Percentiles rank a stretch among this genome's conserved stretches.
Conservation (phyloP, 2,329 filamentous ascomycete species). For the Piedraia hortae region DNA sequence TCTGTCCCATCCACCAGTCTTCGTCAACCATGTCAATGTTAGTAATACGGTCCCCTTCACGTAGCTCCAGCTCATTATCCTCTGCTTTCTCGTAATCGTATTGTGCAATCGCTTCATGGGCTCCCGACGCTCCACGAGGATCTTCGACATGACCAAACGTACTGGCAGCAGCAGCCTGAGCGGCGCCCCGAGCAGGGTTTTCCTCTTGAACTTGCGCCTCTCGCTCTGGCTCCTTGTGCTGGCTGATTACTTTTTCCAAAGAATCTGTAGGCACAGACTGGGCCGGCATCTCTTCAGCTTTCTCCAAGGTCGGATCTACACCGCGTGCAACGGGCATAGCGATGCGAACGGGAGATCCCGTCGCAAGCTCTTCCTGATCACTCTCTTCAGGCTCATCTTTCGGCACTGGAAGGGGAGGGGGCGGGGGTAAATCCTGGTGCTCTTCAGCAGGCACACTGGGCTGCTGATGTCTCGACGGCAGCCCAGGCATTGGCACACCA, state of each 20-base stretch:
- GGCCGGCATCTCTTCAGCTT: conserved; percentile 20
- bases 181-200: conserved; percentile 25
- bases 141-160: conserved; percentile 19
- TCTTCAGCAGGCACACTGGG: conserved; percentile 28
- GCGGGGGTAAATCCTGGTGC: conserved; percentile 18
- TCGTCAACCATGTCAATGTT: conserved; percentile 95
- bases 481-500: conserved; percentile 51
- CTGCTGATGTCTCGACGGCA: conserved; percentile 28
- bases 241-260: conserved; percentile 32
- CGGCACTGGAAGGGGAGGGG: conserved; percentile 15
- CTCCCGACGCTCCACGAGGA: conserved; percentile 14
- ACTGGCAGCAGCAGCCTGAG: conserved; percentile 17
- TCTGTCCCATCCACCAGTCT: conserved; percentile 97
- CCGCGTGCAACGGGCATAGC: conserved; percentile 58
- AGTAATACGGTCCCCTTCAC: conserved; percentile 64
- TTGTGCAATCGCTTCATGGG: conserved; percentile 48
- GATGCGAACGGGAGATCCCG: conserved; percentile 51
- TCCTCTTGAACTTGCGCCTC: conserved; percentile 34
- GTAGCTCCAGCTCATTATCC: conserved; percentile 81
- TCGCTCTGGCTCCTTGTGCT: conserved; percentile 34
- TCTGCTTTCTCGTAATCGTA: conserved; percentile 97
- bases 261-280: conserved; percentile 35
- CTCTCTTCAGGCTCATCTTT: conserved; percentile 8
- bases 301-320: conserved; percentile 20
- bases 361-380: conserved; percentile 14